Base-by-base conservation (phyloP, 1,284 basidiomycete genomes). In the Apiotrichum siamense region DNA sequence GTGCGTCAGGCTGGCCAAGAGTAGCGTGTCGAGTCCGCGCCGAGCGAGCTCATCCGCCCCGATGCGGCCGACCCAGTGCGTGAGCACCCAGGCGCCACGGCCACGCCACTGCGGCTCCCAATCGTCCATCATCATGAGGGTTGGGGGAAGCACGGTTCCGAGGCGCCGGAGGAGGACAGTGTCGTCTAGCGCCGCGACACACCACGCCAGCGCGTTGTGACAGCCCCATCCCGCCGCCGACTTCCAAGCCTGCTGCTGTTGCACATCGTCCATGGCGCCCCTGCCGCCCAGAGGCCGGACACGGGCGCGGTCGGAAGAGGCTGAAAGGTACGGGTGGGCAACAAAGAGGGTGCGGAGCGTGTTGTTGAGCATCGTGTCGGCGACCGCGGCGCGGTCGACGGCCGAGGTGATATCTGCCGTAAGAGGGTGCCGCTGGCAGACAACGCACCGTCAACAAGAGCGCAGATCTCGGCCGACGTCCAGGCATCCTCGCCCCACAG, bases 51-150 rank as follows among this genome's bases (percentile, higher is more conserved):
- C 57, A 24, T 32, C 57, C 3, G 51, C 15, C n/a, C 31, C 36
- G 9, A 57, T 24, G 4, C 42, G 39, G 15, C 10, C 25, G 4
- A 70, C 46, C 69, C 71, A 70, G 7, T 26, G 40, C 3, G 53
- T 43, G 12, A 74, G 59, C 3, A 66, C 64, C 10, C 47, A 37
- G 1, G 64, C 61, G 5, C 71, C 73, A 25, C 54, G 49, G 4
- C 56, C 56, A 1, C 73, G 64, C 61, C 67, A 75, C 2, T 47
- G 37, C 0, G 73, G 65, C 24, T 74, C 70, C 59, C 64, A 75
- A 49, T 75, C 73, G 55, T 75, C 73, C 65, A 75, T 65, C 50
- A 75, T 50, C 25, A 65, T 64, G 24, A 75, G 44, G 0, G 70
- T 72, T 2, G 73, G 72, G 6, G 73, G 73, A 3, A 75, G 54